Percentiles rank a stretch among this genome's conserved stretches.
Evolutionary conservation across 768 basidiomycete species (phyloP).

Genomic region (Butyriboletus loyo): DNA sequence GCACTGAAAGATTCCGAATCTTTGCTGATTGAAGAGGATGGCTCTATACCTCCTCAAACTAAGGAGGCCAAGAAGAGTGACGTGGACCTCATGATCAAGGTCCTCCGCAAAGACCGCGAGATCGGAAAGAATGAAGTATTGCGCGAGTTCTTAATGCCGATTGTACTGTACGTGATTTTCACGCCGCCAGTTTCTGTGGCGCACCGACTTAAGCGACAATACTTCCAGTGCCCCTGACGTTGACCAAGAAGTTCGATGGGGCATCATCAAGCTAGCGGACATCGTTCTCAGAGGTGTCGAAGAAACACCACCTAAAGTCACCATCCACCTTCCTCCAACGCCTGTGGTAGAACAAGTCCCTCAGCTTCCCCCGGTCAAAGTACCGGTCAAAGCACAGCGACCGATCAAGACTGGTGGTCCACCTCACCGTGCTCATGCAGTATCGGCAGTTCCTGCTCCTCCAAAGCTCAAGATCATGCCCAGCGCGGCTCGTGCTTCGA

Average conservation of each 20-base stretch:
- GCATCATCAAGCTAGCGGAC: constrained; percentile 87
- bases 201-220: neutral
- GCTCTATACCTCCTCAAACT: constrained; percentile 61
- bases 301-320: constrained; percentile 84
- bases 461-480: constrained; percentile 56
- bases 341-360: constrained; percentile 65
- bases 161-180: constrained; percentile 60
- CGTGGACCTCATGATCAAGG: constrained; percentile 80
- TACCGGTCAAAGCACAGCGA: constrained; percentile 39
- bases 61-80: constrained; percentile 82
- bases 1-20: constrained; percentile 70
- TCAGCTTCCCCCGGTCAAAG: constrained; percentile 52
- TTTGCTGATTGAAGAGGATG: constrained; percentile 84
- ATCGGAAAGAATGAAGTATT: constrained; percentile 77
- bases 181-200: constrained; percentile 1
- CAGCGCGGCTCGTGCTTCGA: constrained; percentile 11
- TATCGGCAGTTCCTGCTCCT: constrained; percentile 30
- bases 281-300: constrained; percentile 78
- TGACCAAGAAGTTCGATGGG: constrained; percentile 90
- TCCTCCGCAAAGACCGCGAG: constrained; percentile 82
- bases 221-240: constrained; percentile 61
- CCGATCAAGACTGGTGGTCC: constrained; percentile 36
- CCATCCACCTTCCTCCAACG: constrained; percentile 74
- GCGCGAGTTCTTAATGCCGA: constrained; percentile 77
- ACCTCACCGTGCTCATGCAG: constrained; percentile 28